Conservation (phyloP, 2,329 filamentous ascomycete genomes). For the Cercospora sojina region DNA sequence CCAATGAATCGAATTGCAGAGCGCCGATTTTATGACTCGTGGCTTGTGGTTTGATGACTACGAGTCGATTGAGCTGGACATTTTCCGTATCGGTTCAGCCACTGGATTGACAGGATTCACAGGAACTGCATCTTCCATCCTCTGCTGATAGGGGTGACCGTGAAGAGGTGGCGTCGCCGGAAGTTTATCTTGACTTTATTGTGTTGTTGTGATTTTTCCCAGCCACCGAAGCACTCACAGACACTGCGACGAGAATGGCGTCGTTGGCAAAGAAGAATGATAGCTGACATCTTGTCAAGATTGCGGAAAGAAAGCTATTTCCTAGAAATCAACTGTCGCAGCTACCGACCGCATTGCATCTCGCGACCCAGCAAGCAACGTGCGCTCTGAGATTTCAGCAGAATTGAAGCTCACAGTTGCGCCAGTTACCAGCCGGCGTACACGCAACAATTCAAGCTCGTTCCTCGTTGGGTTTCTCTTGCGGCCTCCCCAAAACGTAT, state of each 20-base stretch:
- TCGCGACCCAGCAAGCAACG: neutral
- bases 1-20: neutral
- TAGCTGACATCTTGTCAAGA: neutral
- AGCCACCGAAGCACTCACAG: neutral
- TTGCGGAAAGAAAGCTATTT: neutral
- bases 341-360: neutral
- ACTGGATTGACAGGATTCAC: neutral
- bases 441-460: neutral
- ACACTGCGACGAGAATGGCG: neutral
- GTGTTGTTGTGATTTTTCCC: neutral
- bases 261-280: neutral
- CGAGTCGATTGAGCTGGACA: neutral
- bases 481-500: neutral
- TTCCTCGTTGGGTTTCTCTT: neutral
- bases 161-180: neutral
- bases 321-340: neutral
- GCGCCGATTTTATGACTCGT: neutral
- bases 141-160: neutral
- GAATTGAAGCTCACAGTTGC: neutral
- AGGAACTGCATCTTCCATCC: neutral
- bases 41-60: neutral
- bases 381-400: neutral
- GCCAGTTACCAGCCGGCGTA: neutral
- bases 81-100: neutral
- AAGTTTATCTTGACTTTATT: neutral